Conservation (phyloP, 345 rosid genomes). For the Camelina hispida region DNA sequence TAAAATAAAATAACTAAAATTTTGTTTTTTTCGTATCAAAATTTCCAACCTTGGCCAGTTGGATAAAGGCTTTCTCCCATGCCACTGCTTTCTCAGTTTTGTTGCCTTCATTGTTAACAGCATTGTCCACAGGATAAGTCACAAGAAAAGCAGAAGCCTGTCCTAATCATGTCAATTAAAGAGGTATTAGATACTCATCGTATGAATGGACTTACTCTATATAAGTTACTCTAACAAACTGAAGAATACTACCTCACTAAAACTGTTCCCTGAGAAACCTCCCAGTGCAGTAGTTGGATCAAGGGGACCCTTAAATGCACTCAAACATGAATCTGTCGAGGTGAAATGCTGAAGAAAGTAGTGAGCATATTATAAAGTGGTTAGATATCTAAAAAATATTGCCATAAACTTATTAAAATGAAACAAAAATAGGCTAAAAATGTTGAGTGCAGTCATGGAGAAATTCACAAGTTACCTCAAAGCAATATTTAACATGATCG, state of each 20-base stretch:
- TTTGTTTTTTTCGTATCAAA: not conserved
- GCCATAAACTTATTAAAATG: not conserved
- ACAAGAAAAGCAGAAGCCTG: conserved; percentile 97
- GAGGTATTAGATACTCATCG: conserved; percentile 31
- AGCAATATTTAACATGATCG: conserved; percentile 88
- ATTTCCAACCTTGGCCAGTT: conserved; percentile 72
- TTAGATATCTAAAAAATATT: not conserved
- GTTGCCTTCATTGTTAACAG: conserved; percentile 63
- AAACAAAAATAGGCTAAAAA: not conserved
- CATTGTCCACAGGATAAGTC: conserved; percentile 95
- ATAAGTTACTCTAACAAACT: conserved; percentile 19
- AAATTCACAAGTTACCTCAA: conserved; percentile 62
- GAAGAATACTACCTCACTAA: conserved; percentile 67
- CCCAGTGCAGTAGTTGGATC: conserved; percentile 96
- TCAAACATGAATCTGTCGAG: conserved; percentile 83
- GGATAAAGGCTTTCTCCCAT: conserved; percentile 98
- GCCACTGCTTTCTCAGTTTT: conserved; percentile 75
- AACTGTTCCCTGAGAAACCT: conserved; percentile 89
- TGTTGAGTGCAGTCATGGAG: not conserved
- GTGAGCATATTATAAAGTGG: conserved; percentile 8
- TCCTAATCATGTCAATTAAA: conserved; percentile 40
- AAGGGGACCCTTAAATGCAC: conserved; percentile 96
- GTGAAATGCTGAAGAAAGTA: conserved; percentile 75
- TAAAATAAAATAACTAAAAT: not conserved
- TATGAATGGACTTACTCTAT: conserved; percentile 8